A percentile compares a stretch with the other conserved stretches of the same genome.
Evolutionary conservation across 768 basidiomycete species (phyloP).

Genomic region (Lentinula boryana): DNA sequence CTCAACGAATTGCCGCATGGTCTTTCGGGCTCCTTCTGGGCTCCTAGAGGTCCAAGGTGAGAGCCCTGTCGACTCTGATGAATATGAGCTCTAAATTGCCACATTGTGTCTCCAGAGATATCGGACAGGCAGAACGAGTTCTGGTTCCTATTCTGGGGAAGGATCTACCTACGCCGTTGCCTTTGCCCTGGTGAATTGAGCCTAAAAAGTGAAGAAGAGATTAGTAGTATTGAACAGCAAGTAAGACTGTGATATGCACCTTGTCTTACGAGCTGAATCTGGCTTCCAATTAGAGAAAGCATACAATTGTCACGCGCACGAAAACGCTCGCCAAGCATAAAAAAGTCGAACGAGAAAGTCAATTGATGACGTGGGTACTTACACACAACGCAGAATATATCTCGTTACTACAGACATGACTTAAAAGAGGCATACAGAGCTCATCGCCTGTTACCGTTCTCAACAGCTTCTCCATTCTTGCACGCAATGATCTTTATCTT

Average conservation of each 20-base stretch:
- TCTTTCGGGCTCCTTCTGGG: conserved; percentile 38
- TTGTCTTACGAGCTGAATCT: no score
- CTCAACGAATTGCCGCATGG: conserved; percentile 21
- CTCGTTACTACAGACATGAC: no score
- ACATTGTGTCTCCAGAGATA: conserved; percentile 24
- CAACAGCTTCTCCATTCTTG: conserved; percentile 89
- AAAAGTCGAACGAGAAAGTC: not conserved
- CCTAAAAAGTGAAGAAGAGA: not conserved
- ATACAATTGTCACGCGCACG: no score
- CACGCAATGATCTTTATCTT: conserved; percentile 98
- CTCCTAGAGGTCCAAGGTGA: conserved; percentile 36
- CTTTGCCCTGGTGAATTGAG: conserved; percentile 30
- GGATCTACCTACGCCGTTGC: conserved; percentile 30
- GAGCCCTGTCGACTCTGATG: not conserved
- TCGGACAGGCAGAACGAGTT: conserved; percentile 33
- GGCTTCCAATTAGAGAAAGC: no score
- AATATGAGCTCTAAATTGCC: not conserved
- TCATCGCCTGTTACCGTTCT: conserved; percentile 19
- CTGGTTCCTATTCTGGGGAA: conserved; percentile 24
- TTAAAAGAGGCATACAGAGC: not conserved
- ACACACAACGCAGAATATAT: not conserved
- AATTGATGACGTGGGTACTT: not conserved
- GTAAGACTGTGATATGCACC: not conserved
- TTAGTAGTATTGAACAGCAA: not conserved
- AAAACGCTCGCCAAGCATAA: no score